Evolutionary conservation across 495 filamentous ascomycete genomes (phyloP).

Genomic region (Pseudomonodictys pantanalensis): DNA sequence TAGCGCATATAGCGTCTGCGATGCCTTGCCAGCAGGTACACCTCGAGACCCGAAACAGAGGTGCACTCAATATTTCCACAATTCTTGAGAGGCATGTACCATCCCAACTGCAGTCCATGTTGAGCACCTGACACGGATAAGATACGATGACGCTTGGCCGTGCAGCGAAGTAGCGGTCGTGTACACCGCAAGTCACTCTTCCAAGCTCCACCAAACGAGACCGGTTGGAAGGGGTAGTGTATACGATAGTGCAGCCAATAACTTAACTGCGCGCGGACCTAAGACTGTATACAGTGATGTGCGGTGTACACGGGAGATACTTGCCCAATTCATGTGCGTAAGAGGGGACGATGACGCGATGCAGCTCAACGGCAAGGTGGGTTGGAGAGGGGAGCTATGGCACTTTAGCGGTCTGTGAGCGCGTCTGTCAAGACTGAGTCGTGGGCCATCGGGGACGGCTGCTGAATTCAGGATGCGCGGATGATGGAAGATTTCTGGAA

Average conservation of each 20-base stretch:
- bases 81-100: neutral
- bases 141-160: neutral
- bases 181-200: conserved; percentile 23
- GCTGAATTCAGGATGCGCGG: neutral
- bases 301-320: neutral
- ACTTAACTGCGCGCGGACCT: neutral
- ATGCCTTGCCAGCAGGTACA: conserved; percentile 1
- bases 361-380: neutral
- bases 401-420: neutral
- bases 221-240: neutral
- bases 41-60: neutral
- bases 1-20: conserved; percentile 21
- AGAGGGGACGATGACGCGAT: neutral
- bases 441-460: neutral
- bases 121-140: conserved; percentile 16
- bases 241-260: neutral
- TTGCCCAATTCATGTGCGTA: neutral
- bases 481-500: neutral
- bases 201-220: neutral
- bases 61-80: too few species aligned
- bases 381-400: neutral
- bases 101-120: conserved; percentile 22
- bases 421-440: neutral
- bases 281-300: neutral
- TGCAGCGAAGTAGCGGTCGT: neutral